Conservation (phyloP, 306 rosid species). For the Malus fusca region DNA sequence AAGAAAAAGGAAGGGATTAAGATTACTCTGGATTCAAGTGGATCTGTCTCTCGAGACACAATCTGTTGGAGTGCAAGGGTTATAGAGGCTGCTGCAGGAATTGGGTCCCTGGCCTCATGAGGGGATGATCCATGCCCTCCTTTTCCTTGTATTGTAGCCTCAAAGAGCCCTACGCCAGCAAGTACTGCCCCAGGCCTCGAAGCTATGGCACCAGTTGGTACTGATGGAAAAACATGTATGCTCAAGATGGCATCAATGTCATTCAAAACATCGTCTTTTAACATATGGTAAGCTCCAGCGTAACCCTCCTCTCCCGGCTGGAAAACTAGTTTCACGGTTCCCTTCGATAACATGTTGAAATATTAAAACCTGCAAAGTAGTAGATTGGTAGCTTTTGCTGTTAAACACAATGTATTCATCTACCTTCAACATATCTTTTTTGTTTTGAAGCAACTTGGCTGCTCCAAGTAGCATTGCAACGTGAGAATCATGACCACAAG, state of each 20-base stretch:
- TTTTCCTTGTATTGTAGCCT: constrained; percentile 28
- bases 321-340: constrained; percentile 42
- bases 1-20: neutral
- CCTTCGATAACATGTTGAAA: constrained; percentile 13
- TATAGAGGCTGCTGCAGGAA: constrained; percentile 27
- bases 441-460: constrained; percentile 40
- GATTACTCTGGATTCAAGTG: constrained; percentile 35
- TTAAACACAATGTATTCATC: neutral
- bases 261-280: constrained; percentile 23
- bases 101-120: constrained; percentile 31
- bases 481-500: constrained; percentile 49
- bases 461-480: constrained; percentile 56
- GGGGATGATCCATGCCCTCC: constrained; percentile 41
- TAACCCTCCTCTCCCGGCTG: constrained; percentile 42
- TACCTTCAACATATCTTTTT: constrained; percentile 16
- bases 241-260: constrained; percentile 30
- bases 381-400: neutral
- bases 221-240: constrained; percentile 32
- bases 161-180: constrained; percentile 35
- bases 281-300: constrained; percentile 46
- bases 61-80: constrained; percentile 39
- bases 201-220: constrained; percentile 29
- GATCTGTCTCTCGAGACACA: constrained; percentile 35
- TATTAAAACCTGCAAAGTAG: neutral
- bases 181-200: constrained; percentile 35